phyloP scores from a whole-genome alignment of 441 rosid species.

The Pelargonium australe region DNA sequence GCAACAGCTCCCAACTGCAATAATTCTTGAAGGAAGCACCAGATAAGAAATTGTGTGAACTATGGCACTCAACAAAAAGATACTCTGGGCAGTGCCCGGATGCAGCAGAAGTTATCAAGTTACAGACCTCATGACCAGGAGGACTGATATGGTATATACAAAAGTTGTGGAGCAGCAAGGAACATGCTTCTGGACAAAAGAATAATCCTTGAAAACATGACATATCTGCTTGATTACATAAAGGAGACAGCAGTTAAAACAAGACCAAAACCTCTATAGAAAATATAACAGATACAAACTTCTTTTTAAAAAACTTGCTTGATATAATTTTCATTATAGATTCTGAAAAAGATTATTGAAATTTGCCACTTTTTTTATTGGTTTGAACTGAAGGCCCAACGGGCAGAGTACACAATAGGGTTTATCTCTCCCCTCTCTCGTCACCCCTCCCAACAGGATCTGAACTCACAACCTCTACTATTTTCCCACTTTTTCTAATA shows the following conservation, averaged over 20 bases:
- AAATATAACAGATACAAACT: not conserved
- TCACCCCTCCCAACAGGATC: too few species aligned
- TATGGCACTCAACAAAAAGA: conserved; percentile 21
- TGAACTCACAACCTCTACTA: too few species aligned
- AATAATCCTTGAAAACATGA: conserved; percentile 87
- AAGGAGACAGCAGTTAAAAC: conserved; percentile 3
- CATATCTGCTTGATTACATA: conserved; percentile 46
- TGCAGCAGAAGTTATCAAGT: conserved; percentile 15
- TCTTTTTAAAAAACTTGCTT: too few species aligned
- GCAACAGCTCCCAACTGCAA: conserved; percentile 97
- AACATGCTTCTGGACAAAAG: conserved; percentile 85
- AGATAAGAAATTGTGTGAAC: conserved; percentile 31
- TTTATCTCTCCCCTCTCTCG: too few species aligned
- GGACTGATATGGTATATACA: conserved; percentile 91
- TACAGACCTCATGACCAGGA: conserved; percentile 94
- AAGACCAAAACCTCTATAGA: not conserved
- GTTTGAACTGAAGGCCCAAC: too few species aligned
- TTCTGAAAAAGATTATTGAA: too few species aligned
- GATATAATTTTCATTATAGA: too few species aligned
- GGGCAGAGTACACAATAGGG: too few species aligned
- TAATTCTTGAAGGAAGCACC: conserved; percentile 49
- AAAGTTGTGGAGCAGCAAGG: conserved; percentile 87
- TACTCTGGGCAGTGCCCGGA: not conserved
- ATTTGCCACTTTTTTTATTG: too few species aligned
- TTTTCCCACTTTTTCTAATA: not conserved